Evolutionary conservation across 1,284 basidiomycete species (phyloP), one percentile per base, ranked within the genome.

Genomic region (Microbotryum scabiosae): DNA sequence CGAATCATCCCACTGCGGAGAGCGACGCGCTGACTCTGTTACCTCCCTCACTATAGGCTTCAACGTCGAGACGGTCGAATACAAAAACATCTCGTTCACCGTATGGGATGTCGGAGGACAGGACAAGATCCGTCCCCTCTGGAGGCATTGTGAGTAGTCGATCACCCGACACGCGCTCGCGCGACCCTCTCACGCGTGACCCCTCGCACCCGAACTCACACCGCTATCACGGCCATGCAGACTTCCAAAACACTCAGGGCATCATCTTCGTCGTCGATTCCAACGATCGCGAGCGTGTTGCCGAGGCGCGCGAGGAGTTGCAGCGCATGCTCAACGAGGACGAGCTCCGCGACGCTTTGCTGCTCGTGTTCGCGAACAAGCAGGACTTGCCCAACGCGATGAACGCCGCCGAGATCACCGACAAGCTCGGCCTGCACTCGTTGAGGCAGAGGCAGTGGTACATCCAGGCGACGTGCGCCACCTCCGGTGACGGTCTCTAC

Each of bases 261-360:
- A 97, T 99, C 80, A 98, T 99, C 76, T 99, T 98, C 77, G 96
- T 99, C 61, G 93, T 99, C 69, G 96, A 99, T 79, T 98, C 96
- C 60, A 98, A 98, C 79, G 96, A 99, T 82, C 83, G 96, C 79
- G 96, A 98, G 79, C 94, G 96, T 88, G 89, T 98, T 67, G 88
- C 90, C 57, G 96, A 99, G 80, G 96, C 96, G 57, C 88, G 96
- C 67, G 96, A 98, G 81, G 96, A 99, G 79, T 84, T 99, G 63
- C 96, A 98, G 79, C 88, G 94, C 75, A 99, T 99, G 93, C 81
- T 99, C 77, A 97, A 97, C 79, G 96, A 98, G 79, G 94, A 98
- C 75, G 96, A 99, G 80, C 87, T 99, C 70, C 89, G 94, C 68
- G 92, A 98, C 77, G 96, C 96, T 55, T 87, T 97, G 73, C 85